Base-by-base conservation (phyloP, 2,329 filamentous ascomycete genomes). In the Coleophoma cylindrospora region DNA sequence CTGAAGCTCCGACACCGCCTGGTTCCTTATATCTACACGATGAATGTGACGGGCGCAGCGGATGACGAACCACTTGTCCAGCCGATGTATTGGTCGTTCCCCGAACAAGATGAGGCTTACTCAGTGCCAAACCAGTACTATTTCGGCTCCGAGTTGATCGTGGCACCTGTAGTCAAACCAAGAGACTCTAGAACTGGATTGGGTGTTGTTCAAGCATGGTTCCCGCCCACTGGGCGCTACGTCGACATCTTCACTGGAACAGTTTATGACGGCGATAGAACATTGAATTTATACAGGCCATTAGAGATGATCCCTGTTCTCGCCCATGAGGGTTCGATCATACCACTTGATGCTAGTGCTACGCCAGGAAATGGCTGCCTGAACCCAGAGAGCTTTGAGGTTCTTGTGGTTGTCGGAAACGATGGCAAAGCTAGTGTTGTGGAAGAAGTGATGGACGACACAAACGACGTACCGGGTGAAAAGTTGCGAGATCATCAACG, bases 81-180 rank as follows among this genome's bases (percentile, higher is more conserved):
- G 60, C 82, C 82, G 1, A 70, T 86, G 68, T 86, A 86, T 66
- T 86, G 81, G 81, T 70, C 72, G 40, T 75, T 77, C 53, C 76
- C 78, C 0, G 68, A 73, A 1, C 58, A 62, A 0, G 71, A 78
- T 1, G 74, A 77, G 50, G 79, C 81, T 0, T 85, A 85, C 62
- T 57, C 63, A 1, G 70, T 77, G 0, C 75, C 74, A 0, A 84
- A 82, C 54, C 71, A 84, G 60, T 85, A 77, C 61, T 73, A 72
- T 56, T 84, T 84, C 55, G 82, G 81, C 2, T 71, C 73, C 0
- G 68, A 77, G 22, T 63, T 85, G 13, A 64, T 85, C 3, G 77
- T 83, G 0, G 72, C 72, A 0, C 81, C 82, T 0, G 75, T 85
- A 41, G 78, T 77, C 1, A 66, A 68, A 6, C 79, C 79, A 0